Base-by-base conservation (phyloP, 2,329 filamentous ascomycete genomes). In the Colletotrichum cuscutae region DNA sequence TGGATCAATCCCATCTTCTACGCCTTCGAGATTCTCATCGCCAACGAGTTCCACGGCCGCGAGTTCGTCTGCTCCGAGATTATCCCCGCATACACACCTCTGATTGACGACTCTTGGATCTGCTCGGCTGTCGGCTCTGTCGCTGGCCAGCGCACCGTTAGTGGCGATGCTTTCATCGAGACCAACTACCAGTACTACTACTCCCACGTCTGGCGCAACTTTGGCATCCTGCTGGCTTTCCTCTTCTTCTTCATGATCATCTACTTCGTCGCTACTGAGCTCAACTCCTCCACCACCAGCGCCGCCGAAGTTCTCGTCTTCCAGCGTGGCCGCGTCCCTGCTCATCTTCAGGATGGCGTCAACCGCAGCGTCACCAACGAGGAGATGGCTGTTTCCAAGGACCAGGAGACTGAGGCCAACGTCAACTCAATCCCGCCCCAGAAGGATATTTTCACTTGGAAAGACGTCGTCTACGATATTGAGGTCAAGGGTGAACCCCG, bases 1-100 rank as follows among this genome's bases (percentile, higher is more conserved):
- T 95, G 91, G 82, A 86, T 95, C 63, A 92, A 95, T 72, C 92
- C 93, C 0, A 89, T 95, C 46, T 91, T 86, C 57, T 95, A 95
- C 77, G 91, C 88, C 2, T 96, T 95, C 76, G 93, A 95, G 79
- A 88, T 89, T 2, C 83, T 95, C 22, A 88, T 94, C 81, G 86
- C 91, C 72, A 95, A 95, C 80, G 94, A 97, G 78, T 92, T 94
- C 76, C 87, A 89, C 72, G 85, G 87, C 5, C 86, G 84, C 1
- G 76, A 85, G 0, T 92, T 91, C 60, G 81, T 82, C 1, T 95
- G 93, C 74, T 86, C 88, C 0, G 76, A 64, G 8, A 83, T 87
- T 42, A 78, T 89, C 1, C 88, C 88, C 0, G 79, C 82, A 0
- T 90, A 88, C 76, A 81, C 83, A 0, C 84, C 81, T 0, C 77